phyloP scores from a whole-genome alignment of 1,284 basidiomycete species.

The Ceratobasidium sp. region DNA sequence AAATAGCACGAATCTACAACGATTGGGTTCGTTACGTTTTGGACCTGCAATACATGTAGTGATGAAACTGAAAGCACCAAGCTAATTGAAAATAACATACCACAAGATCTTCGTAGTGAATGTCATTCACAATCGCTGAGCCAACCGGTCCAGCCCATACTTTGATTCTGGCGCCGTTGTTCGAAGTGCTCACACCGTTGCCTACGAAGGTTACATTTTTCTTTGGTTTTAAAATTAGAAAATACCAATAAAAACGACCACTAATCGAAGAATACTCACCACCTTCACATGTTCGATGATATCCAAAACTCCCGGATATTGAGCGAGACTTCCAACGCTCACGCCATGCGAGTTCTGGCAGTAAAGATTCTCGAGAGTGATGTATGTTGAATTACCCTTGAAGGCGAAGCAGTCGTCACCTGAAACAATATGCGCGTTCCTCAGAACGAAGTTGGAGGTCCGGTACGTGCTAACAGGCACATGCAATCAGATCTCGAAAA shows the following conservation, averaged over 20 bases:
- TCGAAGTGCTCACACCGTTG: slow-evolving; percentile 28
- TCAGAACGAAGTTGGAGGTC: slow-evolving; percentile 36
- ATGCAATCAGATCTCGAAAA: no score
- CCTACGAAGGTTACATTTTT: slow-evolving; percentile 43
- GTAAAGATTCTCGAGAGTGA: slow-evolving; percentile 39
- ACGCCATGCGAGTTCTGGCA: slow-evolving; percentile 47
- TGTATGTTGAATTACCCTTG: slow-evolving; percentile 43
- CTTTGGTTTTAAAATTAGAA: neutral
- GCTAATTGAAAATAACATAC: neutral
- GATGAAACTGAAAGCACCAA: neutral
- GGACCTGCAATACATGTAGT: neutral
- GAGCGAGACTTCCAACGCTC: slow-evolving; percentile 43
- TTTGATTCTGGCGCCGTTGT: slow-evolving; percentile 45
- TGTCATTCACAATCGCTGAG: slow-evolving; percentile 24
- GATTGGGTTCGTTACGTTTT: slow-evolving; percentile 22
- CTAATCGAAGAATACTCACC: neutral
- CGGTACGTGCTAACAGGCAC: slow-evolving; percentile 26
- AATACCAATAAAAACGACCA: no score
- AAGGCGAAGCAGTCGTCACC: slow-evolving; percentile 47
- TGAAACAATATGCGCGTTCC: slow-evolving; percentile 31
- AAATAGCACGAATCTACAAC: slow-evolving; percentile 41
- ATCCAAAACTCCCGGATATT: slow-evolving; percentile 42
- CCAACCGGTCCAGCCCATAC: slow-evolving; percentile 42
- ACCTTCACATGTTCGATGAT: slow-evolving; percentile 37
- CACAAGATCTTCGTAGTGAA: slow-evolving; percentile 30